phyloP scores from a whole-genome alignment of 1,139 yeast genomes.

The Geotrichum siamense region DNA sequence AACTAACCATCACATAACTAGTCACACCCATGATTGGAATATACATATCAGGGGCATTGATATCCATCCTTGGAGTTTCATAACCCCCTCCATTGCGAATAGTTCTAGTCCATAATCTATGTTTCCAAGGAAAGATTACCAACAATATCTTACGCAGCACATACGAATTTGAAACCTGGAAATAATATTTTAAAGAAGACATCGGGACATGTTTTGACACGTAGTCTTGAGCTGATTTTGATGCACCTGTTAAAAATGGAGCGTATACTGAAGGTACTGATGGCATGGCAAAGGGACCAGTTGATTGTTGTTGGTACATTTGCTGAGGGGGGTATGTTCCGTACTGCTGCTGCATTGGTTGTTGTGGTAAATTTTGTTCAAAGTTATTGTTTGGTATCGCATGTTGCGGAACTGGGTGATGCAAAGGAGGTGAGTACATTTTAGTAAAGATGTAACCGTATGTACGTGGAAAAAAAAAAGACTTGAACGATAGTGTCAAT shows the following conservation, averaged over 20 bases:
- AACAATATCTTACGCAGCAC: conserved; percentile 67
- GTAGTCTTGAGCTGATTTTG: conserved; percentile 62
- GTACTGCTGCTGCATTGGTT: conserved; percentile 13
- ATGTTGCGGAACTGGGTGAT: conserved; percentile 44
- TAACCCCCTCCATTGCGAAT: conserved; percentile 37
- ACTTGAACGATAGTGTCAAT: too few species aligned
- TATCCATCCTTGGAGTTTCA: conserved; percentile 72
- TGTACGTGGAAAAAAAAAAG: too few species aligned
- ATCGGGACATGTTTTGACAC: conserved; percentile 53
- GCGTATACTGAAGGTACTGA: conserved; percentile 86
- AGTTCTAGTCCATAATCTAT: conserved; percentile 51
- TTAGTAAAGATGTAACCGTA: too few species aligned
- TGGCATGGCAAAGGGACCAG: conserved; percentile 56
- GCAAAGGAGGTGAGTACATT: conserved; percentile 36
- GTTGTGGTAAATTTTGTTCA: conserved; percentile 22
- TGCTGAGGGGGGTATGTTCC: conserved; percentile 6
- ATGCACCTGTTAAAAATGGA: conserved; percentile 49
- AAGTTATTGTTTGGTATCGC: conserved; percentile 38
- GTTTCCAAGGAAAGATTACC: conserved; percentile 80
- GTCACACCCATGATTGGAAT: conserved; percentile 90
- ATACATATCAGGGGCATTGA: conserved; percentile 94
- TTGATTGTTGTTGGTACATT: background rate
- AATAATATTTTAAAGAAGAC: conserved; percentile 66
- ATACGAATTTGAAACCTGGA: conserved; percentile 84
- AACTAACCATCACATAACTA: conserved; percentile 80